These are phyloP conservation scores for Alternaria ethzedia DNA, from an alignment of 2,329 filamentous ascomycete genomes.

Conservation along the genomic window DNA sequence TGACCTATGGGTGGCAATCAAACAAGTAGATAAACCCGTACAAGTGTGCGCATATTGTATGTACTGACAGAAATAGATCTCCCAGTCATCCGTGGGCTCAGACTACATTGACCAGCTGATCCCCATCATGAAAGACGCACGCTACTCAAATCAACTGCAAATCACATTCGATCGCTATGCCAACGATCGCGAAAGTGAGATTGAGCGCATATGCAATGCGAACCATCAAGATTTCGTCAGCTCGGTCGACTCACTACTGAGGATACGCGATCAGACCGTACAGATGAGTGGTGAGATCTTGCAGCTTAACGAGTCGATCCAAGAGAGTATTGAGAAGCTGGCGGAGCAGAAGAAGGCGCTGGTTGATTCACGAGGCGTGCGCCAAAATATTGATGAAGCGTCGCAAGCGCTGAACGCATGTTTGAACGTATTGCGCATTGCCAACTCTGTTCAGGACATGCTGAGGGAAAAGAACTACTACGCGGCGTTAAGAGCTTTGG, in stretches of 20 bases:
- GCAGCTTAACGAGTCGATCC: slow-evolving; percentile 91
- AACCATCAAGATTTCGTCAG: slow-evolving; percentile 97
- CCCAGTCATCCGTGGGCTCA: slow-evolving; percentile 85
- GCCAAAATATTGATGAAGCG: slow-evolving; percentile 95
- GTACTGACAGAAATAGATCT: slow-evolving; percentile 68
- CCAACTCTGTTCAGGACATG: slow-evolving; percentile 93
- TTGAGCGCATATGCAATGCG: slow-evolving; percentile 91
- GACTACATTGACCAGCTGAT: slow-evolving; percentile 97
- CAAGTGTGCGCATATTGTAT: neutral
- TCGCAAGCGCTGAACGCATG: slow-evolving; percentile 88
- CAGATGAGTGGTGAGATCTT: slow-evolving; percentile 88
- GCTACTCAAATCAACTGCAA: slow-evolving; percentile 76
- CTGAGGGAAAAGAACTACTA: slow-evolving; percentile 95
- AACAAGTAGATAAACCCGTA: slow-evolving; percentile 51
- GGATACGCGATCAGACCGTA: slow-evolving; percentile 89
- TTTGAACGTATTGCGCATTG: slow-evolving; percentile 86
- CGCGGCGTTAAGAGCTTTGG: slow-evolving; percentile 87
- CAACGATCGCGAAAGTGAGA: slow-evolving; percentile 84
- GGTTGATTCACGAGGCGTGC: slow-evolving; percentile 88
- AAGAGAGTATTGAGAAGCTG: slow-evolving; percentile 90
- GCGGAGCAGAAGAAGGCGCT: slow-evolving; percentile 93
- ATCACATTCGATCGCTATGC: slow-evolving; percentile 83
- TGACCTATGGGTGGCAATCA: slow-evolving; percentile 56
- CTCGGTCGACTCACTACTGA: slow-evolving; percentile 92
- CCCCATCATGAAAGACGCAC: slow-evolving; percentile 89